Evolutionary conservation across 352 stramenopile species (phyloP), one percentile per base, ranked within the genome.

Genomic region (Phytophthora gonapodyides): DNA sequence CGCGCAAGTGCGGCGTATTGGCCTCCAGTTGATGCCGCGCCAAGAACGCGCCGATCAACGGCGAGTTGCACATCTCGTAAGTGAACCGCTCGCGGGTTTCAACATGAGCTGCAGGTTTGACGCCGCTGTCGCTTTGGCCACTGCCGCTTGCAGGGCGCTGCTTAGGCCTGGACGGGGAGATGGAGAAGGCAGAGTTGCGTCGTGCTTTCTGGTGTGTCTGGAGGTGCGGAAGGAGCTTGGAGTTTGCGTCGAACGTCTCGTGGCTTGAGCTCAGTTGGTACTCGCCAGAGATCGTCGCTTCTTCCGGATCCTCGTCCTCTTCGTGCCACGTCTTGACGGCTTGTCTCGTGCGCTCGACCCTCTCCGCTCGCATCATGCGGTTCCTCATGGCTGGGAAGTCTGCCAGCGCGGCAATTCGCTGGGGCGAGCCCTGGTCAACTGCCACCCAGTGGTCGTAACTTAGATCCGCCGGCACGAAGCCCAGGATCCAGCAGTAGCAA

Each of bases 331-430:
- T 78, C 45, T 73, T 73, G 13, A 84, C 71, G 5, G 83, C 74
- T 41, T 84, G 64, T 50, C 84, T 76, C 1, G 80, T 88, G 9
- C 76, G 67, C 50, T 91, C 82, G 11, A 91, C 61, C 1, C 80
- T 78, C 47, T 91, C 82, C 1, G 76, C 72, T 33, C 82, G 69
- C 5, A 84, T 57, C 76, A 89, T 83, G 10, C 82, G 78, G 57
- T 91, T 89, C 7, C 78, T 51, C 68, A 91, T 84, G 2, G 82
- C 80, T 11, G 82, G 82, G 35, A 91, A 91, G 12, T 87, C 78
- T 2, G 70, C 67, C 5, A 89, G 65, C 2, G 64, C 78, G 4
- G 80, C 77, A 44, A 88, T 84, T 5, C 75, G 61, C 61, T 89
- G 82, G 1, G 80, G 75, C 0, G 78, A 80, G 37, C 86, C 77